Conservation (phyloP, 768 basidiomycete species). For the Phanerochaete carnosa region DNA sequence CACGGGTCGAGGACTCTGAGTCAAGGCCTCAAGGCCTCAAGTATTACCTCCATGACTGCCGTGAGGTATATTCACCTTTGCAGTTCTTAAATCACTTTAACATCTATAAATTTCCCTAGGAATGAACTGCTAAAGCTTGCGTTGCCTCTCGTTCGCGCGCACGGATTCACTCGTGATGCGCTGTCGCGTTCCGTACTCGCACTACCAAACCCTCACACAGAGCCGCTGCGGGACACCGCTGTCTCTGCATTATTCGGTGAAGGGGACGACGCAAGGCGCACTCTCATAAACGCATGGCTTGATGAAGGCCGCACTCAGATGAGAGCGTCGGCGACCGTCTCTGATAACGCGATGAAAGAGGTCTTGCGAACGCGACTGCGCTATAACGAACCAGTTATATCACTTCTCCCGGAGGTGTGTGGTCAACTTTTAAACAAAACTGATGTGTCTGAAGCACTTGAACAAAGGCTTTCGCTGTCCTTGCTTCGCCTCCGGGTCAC, state of each 20-base stretch:
- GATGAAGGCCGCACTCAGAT: slow-evolving; percentile 60
- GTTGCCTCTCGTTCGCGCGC: slow-evolving; percentile 55
- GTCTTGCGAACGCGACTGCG: slow-evolving; percentile 54
- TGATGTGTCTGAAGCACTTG: background rate
- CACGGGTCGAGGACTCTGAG: background rate
- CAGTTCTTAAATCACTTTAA: background rate
- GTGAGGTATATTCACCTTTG: background rate
- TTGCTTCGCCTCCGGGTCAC: slow-evolving; percentile 51
- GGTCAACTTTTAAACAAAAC: background rate
- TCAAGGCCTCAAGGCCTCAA: background rate
- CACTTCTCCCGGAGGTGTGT: slow-evolving; percentile 64
- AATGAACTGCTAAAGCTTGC: slow-evolving; percentile 54
- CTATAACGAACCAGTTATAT: slow-evolving; percentile 66
- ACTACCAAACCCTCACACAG: slow-evolving; percentile 46
- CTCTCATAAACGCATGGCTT: slow-evolving; percentile 72
- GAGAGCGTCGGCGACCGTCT: slow-evolving; percentile 24
- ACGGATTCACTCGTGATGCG: slow-evolving; percentile 75
- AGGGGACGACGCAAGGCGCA: slow-evolving; percentile 62
- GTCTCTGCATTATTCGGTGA: slow-evolving; percentile 71
- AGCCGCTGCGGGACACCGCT: slow-evolving; percentile 67
- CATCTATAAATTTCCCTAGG: slow-evolving; percentile 2
- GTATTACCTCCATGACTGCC: slow-evolving; percentile 7
- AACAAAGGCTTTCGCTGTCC: slow-evolving; percentile 65
- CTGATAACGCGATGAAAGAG: slow-evolving; percentile 34
- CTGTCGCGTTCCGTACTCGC: slow-evolving; percentile 61